A percentile compares a stretch with the other conserved stretches of the same genome.
These are phyloP conservation scores for Termitomyces heimii DNA, from an alignment of 768 basidiomycete genomes.

Conservation along the genomic window DNA sequence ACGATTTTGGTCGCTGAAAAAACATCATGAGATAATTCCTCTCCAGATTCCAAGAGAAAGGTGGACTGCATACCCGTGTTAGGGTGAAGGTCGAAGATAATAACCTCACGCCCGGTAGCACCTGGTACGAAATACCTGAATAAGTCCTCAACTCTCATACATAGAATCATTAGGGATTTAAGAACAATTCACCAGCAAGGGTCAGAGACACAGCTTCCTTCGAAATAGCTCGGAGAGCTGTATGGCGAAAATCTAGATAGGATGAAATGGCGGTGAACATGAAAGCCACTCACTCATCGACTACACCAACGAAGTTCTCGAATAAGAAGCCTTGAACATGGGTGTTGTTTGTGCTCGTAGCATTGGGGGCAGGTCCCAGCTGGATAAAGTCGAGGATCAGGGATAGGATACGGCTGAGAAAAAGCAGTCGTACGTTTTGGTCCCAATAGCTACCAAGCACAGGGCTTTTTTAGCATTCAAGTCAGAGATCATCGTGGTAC, in stretches of 20 bases:
- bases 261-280: neutral
- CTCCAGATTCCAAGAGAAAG: neutral
- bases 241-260: neutral
- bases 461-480: neutral
- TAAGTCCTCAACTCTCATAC: neutral
- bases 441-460: slow-evolving; percentile 50
- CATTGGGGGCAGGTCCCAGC: slow-evolving; percentile 39
- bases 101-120: slow-evolving; percentile 54
- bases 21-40: neutral
- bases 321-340: slow-evolving; percentile 51
- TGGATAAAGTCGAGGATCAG: neutral
- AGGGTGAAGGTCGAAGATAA: slow-evolving; percentile 53
- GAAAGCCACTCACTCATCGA: slow-evolving; percentile 35
- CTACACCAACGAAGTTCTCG: slow-evolving; percentile 44
- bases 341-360: slow-evolving; percentile 43
- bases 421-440: slow-evolving; percentile 35
- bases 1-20: slow-evolving; percentile 41
- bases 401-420: slow-evolving; percentile 7
- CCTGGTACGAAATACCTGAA: slow-evolving; percentile 39
- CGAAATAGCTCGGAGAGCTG: slow-evolving; percentile 39
- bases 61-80: slow-evolving; percentile 36
- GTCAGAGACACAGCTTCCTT: slow-evolving; percentile 53
- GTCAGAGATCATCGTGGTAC: slow-evolving; percentile 2
- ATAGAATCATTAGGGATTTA: neutral
- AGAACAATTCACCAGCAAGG: slow-evolving; percentile 45